Conservation (phyloP, 805 yeast species). For the Pichia californica region DNA sequence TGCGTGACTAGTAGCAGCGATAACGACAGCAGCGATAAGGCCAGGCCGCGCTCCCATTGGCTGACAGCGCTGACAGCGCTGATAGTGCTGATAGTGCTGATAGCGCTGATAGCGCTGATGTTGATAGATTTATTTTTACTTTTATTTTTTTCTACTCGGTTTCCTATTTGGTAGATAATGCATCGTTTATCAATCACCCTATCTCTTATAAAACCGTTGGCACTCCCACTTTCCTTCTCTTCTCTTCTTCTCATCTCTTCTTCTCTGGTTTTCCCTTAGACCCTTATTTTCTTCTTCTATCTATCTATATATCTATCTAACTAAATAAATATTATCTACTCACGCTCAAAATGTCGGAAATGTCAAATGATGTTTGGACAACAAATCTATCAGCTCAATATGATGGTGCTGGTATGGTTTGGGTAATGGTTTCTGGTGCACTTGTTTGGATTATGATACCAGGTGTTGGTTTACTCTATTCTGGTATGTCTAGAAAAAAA, state of each 20-base stretch:
- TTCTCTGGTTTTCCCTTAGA: background rate
- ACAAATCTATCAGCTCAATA: constrained; percentile 66
- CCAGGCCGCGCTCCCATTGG: no score
- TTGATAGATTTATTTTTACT: no score
- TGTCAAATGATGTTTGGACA: constrained; percentile 25
- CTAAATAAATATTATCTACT: background rate
- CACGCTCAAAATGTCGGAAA: constrained; percentile 2
- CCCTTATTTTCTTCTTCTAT: background rate
- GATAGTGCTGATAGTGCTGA: no score
- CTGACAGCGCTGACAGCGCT: no score
- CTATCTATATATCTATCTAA: background rate
- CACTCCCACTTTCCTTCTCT: background rate
- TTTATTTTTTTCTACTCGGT: no score
- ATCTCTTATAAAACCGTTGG: no score
- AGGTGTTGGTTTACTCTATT: constrained; percentile 88
- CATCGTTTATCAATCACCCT: no score
- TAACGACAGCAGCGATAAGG: no score
- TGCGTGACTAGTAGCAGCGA: no score
- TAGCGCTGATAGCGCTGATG: no score
- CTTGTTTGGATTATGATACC: constrained; percentile 96
- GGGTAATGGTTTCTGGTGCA: constrained; percentile 72
- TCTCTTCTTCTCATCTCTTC: background rate
- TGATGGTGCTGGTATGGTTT: constrained; percentile 73
- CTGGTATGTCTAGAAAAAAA: constrained; percentile 90
- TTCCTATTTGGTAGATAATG: no score